Base-by-base conservation (phyloP, 2,329 filamentous ascomycete genomes). In the Paecilomyces fulvus region DNA sequence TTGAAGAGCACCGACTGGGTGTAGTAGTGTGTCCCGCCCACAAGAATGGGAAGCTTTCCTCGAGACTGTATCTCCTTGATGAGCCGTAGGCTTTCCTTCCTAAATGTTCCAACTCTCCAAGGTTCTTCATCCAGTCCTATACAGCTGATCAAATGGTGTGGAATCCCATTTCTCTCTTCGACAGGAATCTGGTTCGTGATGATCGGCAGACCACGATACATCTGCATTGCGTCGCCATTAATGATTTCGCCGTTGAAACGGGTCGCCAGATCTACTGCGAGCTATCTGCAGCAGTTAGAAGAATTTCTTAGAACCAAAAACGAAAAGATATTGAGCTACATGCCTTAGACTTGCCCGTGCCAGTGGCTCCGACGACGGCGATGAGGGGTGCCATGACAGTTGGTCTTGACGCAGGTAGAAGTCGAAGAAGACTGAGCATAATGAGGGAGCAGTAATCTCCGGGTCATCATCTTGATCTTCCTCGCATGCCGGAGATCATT, bases 201-300 rank as follows among this genome's bases (percentile, higher is more conserved):
- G 61, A 97, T 87, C 4, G 94, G 91, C 49, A 99, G 77, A 2
- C 94, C 94, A 54, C 83, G 82, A 72, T 99, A 99, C 75, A 99
- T 85, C 71, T 99, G 94, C 91, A 99, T 96, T 43, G 94, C 94
- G 78, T 99, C 94, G 51, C 90, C 90, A 69, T 99, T 99, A 75
- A 99, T 91, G 54, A 99, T 83, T 73, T 99, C 94, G 67, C 95
- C 94, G 71, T 94, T 86, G 73, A 91, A 92, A 21, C 81, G 83
- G 48, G 80, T 80, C 0, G 95, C 94, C 53, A 99, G 76, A 60
- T 96, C 90, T 46, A 99, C 87, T 8, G 94, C 94, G 62, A 96
- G 82, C 91, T 96, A 64, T 63, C 61, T 68, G 59, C 58, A 67
- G 55, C 55, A 52, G 61, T 75, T 61, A 71, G 65, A 51, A 30